Percentiles rank a stretch among this genome's conserved stretches.
These are phyloP conservation scores for Lathyrus tuberosus DNA, from an alignment of 306 rosid species.

Conservation along the genomic window DNA sequence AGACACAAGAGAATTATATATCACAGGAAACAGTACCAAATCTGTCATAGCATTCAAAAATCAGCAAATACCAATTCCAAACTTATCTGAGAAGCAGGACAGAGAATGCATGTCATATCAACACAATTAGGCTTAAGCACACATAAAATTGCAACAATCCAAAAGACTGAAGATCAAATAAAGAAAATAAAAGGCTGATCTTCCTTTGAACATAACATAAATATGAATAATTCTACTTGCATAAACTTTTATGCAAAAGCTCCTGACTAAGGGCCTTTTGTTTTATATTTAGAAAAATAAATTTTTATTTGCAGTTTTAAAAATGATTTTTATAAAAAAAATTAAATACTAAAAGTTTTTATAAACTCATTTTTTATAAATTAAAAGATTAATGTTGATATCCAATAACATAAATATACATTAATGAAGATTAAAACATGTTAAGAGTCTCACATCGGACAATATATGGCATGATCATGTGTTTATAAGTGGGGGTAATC, in stretches of 20 bases:
- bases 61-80: neutral
- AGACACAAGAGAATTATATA: conserved; percentile 12
- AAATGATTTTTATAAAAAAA: no score
- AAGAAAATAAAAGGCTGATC: conserved; percentile 5
- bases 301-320: no score
- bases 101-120: neutral
- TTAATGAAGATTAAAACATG: no score
- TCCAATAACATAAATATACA: no score
- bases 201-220: conserved; percentile 21
- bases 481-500: no score
- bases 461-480: no score
- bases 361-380: no score
- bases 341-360: no score
- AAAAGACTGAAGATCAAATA: conserved; percentile 11
- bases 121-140: conserved; percentile 30
- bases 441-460: no score
- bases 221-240: conserved; percentile 4
- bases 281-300: no score
- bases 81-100: conserved; percentile 20
- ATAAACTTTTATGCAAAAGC: conserved; percentile 21
- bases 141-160: conserved; percentile 2
- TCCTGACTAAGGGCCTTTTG: neutral
- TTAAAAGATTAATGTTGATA: no score
- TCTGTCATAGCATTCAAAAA: conserved; percentile 9
- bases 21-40: conserved; percentile 23